A percentile compares a stretch with the other conserved stretches of the same genome.
Conservation (phyloP, 2,329 filamentous ascomycete genomes). For the Colletotrichum melonis region DNA sequence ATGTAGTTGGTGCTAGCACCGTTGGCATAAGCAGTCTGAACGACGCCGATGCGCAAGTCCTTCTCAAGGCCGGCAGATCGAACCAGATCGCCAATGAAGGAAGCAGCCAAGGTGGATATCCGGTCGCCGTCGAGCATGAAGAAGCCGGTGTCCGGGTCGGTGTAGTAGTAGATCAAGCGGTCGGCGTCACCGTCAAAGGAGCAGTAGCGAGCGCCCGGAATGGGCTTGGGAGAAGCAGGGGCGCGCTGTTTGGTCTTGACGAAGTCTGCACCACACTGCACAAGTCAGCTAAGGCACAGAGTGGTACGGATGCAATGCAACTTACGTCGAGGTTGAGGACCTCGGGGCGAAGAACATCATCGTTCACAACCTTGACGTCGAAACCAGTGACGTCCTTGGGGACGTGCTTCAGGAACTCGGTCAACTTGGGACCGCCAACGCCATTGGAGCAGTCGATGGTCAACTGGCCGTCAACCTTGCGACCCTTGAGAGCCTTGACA, state of each 20-base stretch:
- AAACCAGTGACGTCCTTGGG: conserved; percentile 76
- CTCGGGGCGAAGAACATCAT: conserved; percentile 91
- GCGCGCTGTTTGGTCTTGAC: conserved; percentile 97
- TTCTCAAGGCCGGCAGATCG: conserved; percentile 81
- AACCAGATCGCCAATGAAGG: conserved; percentile 91
- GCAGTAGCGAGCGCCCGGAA: conserved; percentile 81
- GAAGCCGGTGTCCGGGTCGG: conserved; percentile 85
- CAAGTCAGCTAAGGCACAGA: not conserved
- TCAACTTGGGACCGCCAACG: conserved; percentile 91
- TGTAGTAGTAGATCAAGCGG: conserved; percentile 94
- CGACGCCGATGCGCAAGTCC: conserved; percentile 89
- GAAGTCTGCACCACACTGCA: conserved; percentile 92
- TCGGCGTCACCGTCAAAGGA: conserved; percentile 97
- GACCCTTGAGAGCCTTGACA: conserved; percentile 81
- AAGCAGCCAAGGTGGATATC: conserved; percentile 93
- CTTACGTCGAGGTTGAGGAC: conserved; percentile 87
- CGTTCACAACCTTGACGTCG: conserved; percentile 89
- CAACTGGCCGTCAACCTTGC: conserved; percentile 78
- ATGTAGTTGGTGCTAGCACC: conserved; percentile 94
- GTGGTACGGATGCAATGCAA: conserved; percentile 11
- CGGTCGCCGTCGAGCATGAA: conserved; percentile 95
- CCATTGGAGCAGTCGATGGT: conserved; percentile 97
- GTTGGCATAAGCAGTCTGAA: conserved; percentile 98
- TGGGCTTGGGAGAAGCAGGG: conserved; percentile 83
- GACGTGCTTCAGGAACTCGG: conserved; percentile 86